A percentile compares a stretch with the other conserved stretches of the same genome.
phyloP scores from a whole-genome alignment of 805 yeast species.

The Candida takata region DNA sequence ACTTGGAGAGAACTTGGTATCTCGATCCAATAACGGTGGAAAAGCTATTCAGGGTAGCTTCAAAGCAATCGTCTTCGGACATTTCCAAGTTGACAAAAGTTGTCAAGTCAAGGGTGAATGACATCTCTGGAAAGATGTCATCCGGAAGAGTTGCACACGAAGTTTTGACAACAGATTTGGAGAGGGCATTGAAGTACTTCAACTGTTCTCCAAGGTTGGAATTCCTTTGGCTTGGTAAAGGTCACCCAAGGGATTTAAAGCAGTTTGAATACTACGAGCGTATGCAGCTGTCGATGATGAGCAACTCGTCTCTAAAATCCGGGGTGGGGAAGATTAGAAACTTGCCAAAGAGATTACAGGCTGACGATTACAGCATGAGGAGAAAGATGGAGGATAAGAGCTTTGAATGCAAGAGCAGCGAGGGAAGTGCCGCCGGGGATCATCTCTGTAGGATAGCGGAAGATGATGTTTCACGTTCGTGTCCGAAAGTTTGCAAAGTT shows the following conservation, averaged over 20 bases:
- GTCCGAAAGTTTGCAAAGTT: neutral
- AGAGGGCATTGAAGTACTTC: constrained; percentile 21
- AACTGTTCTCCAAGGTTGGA: constrained; percentile 28
- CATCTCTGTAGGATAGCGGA: no score
- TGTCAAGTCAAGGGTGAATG: constrained; percentile 69
- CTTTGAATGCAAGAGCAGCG: neutral
- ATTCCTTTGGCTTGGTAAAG: constrained; percentile 46
- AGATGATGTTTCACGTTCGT: no score
- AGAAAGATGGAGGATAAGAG: constrained; percentile 2
- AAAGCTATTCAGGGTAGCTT: constrained; percentile 40
- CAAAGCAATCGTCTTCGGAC: constrained; percentile 36
- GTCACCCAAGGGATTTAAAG: constrained; percentile 30
- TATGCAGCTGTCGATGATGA: constrained; percentile 4
- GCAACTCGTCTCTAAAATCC: constrained; percentile 16
- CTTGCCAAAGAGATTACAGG: constrained; percentile 19
- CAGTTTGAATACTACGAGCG: constrained; percentile 15
- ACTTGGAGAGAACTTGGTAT: constrained; percentile 42
- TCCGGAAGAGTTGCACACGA: constrained; percentile 30
- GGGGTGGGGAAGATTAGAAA: constrained; percentile 23
- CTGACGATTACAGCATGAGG: constrained; percentile 11
- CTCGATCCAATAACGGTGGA: constrained; percentile 52
- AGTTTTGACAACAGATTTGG: constrained; percentile 33
- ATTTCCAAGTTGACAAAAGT: constrained; percentile 51
- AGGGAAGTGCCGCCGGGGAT: neutral
- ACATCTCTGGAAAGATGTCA: constrained; percentile 39